phyloP scores from a whole-genome alignment of 805 yeast species.

The Candida nemodendra region DNA sequence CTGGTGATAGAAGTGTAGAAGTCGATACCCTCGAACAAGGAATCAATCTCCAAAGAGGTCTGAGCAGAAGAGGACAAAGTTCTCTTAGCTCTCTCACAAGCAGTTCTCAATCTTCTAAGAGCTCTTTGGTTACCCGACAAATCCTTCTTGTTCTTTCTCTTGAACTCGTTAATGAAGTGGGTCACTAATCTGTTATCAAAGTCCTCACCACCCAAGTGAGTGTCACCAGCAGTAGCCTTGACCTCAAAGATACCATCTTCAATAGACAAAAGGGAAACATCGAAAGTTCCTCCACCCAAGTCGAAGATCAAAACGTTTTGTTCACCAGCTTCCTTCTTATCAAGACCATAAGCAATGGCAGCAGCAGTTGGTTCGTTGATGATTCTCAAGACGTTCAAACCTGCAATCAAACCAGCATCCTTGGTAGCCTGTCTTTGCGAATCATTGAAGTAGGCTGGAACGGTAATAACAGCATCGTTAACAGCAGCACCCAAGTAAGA shows the following conservation, averaged over 20 bases:
- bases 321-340: conserved; percentile 46
- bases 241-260: conserved; percentile 83
- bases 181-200: conserved; percentile 78
- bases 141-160: conserved; percentile 97
- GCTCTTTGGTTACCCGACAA: conserved; percentile 93
- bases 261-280: conserved; percentile 72
- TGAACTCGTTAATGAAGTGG: conserved; percentile 92
- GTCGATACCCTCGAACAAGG: conserved; percentile 91
- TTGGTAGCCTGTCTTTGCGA: conserved; percentile 84
- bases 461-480: conserved; percentile 77
- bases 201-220: conserved; percentile 86
- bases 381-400: conserved; percentile 70
- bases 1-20: conserved; percentile 95
- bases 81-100: conserved; percentile 99
- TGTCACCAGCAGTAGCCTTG: conserved; percentile 79
- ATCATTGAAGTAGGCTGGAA: conserved; percentile 83
- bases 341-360: conserved; percentile 77
- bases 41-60: conserved; percentile 93
- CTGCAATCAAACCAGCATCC: conserved; percentile 73
- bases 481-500: conserved; percentile 50
- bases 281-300: conserved; percentile 85
- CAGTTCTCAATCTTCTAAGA: conserved; percentile 96
- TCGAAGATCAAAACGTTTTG: conserved; percentile 64
- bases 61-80: conserved; percentile 94
- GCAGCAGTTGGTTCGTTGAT: conserved; percentile 87